Percentiles rank a stretch among this genome's conserved stretches.
phyloP scores from a whole-genome alignment of 2,329 filamentous ascomycete species.

The Xylaria hypoxylon region DNA sequence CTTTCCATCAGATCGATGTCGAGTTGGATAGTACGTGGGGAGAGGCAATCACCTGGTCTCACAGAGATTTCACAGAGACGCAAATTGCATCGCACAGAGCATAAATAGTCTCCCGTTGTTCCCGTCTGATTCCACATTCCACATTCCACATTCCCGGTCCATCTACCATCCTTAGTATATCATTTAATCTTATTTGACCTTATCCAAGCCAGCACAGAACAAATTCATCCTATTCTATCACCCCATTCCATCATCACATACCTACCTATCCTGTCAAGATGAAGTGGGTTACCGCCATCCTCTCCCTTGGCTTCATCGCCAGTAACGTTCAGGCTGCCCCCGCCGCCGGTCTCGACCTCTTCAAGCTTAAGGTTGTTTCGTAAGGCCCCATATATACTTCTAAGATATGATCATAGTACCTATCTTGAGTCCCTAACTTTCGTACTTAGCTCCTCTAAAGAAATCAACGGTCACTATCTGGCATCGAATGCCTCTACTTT shows the following conservation, averaged over 20 bases:
- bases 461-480: constrained; percentile 52
- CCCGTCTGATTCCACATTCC: constrained; percentile 19
- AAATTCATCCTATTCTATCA: constrained; percentile 5
- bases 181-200: constrained; percentile 1
- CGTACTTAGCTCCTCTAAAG: constrained; percentile 27
- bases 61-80: constrained; percentile 3
- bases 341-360: constrained; percentile 42
- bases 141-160: constrained; percentile 18
- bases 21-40: not conserved
- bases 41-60: constrained; percentile 22
- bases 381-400: constrained; percentile 27
- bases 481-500: constrained; percentile 48
- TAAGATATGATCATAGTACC: not conserved
- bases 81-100: constrained; percentile 7
- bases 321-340: constrained; percentile 43
- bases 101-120: constrained; percentile 33
- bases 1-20: constrained; percentile 19
- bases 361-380: constrained; percentile 47
- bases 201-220: not conserved
- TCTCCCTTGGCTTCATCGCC: constrained; percentile 45
- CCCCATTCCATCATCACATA: constrained; percentile 2
- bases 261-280: constrained; percentile 39
- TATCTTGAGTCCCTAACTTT: not conserved
- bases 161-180: constrained; percentile 10
- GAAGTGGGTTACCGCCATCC: constrained; percentile 44